A percentile compares a stretch with the other conserved stretches of the same genome.
These are phyloP conservation scores for Boechera retrofracta DNA, from an alignment of 345 rosid species.

Conservation along the genomic window DNA sequence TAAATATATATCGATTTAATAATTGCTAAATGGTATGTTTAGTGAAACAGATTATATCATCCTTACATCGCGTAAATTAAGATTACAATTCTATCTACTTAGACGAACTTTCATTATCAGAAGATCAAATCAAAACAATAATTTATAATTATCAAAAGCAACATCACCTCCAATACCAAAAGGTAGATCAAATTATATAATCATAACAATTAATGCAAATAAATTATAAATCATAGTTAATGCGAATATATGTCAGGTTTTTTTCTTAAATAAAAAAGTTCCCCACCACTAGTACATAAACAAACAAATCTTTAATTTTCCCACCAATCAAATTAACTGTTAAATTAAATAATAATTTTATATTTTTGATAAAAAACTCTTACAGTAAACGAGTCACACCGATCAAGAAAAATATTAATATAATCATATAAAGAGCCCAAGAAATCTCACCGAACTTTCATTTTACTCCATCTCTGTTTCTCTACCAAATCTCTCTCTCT, in stretches of 20 bases:
- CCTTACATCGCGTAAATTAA: slow-evolving; percentile 17
- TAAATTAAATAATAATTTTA: neutral
- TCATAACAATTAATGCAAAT: slow-evolving; percentile 9
- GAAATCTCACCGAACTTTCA: slow-evolving; percentile 42
- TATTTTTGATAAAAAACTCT: neutral
- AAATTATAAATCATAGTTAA: slow-evolving; percentile 2
- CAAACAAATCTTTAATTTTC: slow-evolving; percentile 30
- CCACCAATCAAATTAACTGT: slow-evolving; percentile 13
- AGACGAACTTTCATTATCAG: slow-evolving; percentile 33
- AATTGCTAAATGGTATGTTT: slow-evolving; percentile 1
- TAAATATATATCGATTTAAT: neutral
- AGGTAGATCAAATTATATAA: slow-evolving; percentile 3
- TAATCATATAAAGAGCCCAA: slow-evolving; percentile 22
- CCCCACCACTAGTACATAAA: slow-evolving; percentile 35
- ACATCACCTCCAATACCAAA: slow-evolving; percentile 11
- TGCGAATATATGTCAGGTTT: slow-evolving; percentile 32
- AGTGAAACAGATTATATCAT: slow-evolving; percentile 13
- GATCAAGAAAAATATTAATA: slow-evolving; percentile 22
- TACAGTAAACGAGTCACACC: slow-evolving; percentile 28
- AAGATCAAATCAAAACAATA: neutral
- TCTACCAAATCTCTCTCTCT: neutral
- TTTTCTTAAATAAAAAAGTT: neutral
- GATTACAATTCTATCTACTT: slow-evolving; percentile 6
- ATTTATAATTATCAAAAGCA: slow-evolving; percentile 7
- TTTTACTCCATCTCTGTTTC: slow-evolving; percentile 26